Percentiles rank a stretch among this genome's conserved stretches.
These are phyloP conservation scores for Auricularia cornea DNA, from an alignment of 768 basidiomycete species.

Conservation along the genomic window DNA sequence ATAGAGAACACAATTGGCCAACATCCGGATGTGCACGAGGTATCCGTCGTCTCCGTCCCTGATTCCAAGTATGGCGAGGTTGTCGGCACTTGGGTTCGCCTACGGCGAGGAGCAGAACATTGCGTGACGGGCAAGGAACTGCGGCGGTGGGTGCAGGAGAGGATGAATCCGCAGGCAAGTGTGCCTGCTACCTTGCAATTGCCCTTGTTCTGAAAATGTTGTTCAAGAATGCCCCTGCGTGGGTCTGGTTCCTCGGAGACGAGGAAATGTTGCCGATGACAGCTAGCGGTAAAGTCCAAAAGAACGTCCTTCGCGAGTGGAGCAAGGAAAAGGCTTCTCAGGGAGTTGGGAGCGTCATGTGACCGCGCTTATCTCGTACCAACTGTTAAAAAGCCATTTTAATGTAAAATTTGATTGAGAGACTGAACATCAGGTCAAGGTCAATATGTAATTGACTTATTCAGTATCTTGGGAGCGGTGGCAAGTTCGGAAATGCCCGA, in stretches of 20 bases:
- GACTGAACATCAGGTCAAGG: too few species aligned
- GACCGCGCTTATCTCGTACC: too few species aligned
- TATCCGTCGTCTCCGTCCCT: slow-evolving; percentile 65
- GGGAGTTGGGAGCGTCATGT: too few species aligned
- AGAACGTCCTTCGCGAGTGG: slow-evolving; percentile 68
- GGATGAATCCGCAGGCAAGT: slow-evolving; percentile 73
- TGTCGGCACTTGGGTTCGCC: slow-evolving; percentile 69
- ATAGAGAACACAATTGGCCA: slow-evolving; percentile 68
- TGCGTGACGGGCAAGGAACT: slow-evolving; percentile 43
- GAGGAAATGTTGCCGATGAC: slow-evolving; percentile 67
- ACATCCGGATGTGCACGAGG: slow-evolving; percentile 54
- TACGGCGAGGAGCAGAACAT: slow-evolving; percentile 3
- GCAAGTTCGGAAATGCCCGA: too few species aligned
- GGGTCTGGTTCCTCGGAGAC: slow-evolving; percentile 79
- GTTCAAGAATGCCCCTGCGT: slow-evolving; percentile 61
- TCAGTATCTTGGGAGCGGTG: too few species aligned
- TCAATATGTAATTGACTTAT: too few species aligned
- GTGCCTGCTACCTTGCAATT: not conserved
- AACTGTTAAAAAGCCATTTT: too few species aligned
- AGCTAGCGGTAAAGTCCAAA: slow-evolving; percentile 81
- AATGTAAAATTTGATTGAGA: too few species aligned
- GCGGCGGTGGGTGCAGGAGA: slow-evolving; percentile 40
- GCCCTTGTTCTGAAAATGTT: not conserved
- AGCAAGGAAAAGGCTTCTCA: slow-evolving; percentile 5
- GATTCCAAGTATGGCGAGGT: slow-evolving; percentile 65